Evolutionary conservation across 2,329 filamentous ascomycete species (phyloP).

Genomic region (Fonsecaea multimorphosa): DNA sequence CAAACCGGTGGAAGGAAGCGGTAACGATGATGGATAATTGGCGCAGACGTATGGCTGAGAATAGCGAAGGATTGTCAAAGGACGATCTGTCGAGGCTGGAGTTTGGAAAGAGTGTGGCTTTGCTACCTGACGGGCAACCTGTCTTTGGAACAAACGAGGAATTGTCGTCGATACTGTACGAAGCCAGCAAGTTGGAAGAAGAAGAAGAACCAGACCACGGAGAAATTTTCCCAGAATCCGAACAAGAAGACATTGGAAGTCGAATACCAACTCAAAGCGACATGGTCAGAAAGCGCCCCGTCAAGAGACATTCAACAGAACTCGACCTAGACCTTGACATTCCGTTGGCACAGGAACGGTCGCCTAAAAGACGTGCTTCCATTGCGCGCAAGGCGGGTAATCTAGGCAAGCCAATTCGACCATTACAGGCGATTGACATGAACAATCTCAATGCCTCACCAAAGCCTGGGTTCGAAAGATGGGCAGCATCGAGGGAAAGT

Average conservation of each 20-base stretch:
- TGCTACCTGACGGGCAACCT: conserved; percentile 43
- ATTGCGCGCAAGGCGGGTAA: conserved; percentile 33
- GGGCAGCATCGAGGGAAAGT: conserved; percentile 17
- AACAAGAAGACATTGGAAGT: conserved; percentile 7
- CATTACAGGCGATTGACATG: conserved; percentile 26
- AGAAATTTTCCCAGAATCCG: background rate
- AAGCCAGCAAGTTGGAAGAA: conserved; percentile 28
- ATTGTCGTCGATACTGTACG: conserved; percentile 30
- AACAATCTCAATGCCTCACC: conserved; percentile 23
- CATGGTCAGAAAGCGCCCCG: no score
- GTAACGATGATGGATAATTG: conserved; percentile 90
- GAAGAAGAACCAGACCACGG: conserved; percentile 13
- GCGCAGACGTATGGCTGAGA: conserved; percentile 73
- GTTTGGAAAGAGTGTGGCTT: conserved; percentile 44
- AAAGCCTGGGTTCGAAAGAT: conserved; percentile 1
- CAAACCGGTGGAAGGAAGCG: conserved; percentile 85
- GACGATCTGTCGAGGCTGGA: conserved; percentile 52
- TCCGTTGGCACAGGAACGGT: conserved; percentile 20
- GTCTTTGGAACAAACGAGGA: conserved; percentile 42
- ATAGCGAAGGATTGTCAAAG: conserved; percentile 48
- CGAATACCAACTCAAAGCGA: conserved; percentile 6
- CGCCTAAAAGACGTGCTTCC: conserved; percentile 32
- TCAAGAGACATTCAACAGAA: background rate
- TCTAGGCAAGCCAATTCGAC: conserved; percentile 31
- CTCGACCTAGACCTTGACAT: conserved; percentile 24